A percentile compares a stretch with the other conserved stretches of the same genome.
Evolutionary conservation across 2,329 filamentous ascomycete genomes (phyloP).

Genomic region (Monosporascus sp.): DNA sequence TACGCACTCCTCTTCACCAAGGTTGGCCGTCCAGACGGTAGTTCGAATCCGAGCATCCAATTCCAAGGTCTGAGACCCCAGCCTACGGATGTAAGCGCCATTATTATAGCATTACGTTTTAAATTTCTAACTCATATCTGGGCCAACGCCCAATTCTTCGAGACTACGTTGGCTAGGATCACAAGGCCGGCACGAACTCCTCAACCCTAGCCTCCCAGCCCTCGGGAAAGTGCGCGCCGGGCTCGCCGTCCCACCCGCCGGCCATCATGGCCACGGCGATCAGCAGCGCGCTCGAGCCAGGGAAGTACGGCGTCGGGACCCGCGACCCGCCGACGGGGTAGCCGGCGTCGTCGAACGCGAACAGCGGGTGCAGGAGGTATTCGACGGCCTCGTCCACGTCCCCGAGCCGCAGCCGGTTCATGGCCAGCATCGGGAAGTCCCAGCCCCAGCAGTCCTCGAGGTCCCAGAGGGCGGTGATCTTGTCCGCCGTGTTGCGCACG

Average conservation of each 20-base stretch:
- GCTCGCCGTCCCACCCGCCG: conserved; percentile 47
- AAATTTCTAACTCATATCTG: too few relatives aligned
- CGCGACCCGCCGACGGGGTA: conserved; percentile 46
- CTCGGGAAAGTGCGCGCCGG: conserved; percentile 40
- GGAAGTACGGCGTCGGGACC: conserved; percentile 54
- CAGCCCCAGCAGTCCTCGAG: conserved; percentile 36
- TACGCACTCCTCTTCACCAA: too few relatives aligned
- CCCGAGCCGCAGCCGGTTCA: conserved; percentile 37
- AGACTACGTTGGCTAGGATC: neutral
- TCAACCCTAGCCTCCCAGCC: conserved; percentile 43
- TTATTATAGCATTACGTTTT: too few relatives aligned
- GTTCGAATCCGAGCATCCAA: too few relatives aligned
- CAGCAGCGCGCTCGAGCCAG: conserved; percentile 42
- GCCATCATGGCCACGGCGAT: conserved; percentile 52
- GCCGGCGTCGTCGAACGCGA: conserved; percentile 51
- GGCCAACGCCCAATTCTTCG: neutral
- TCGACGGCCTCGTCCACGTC: conserved; percentile 31
- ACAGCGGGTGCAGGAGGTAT: conserved; percentile 43
- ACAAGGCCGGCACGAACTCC: conserved; percentile 37
- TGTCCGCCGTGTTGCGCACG: conserved; percentile 31
- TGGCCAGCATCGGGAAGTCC: conserved; percentile 40
- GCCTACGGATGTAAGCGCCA: too few relatives aligned
- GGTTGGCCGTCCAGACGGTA: too few relatives aligned
- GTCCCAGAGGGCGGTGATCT: conserved; percentile 33
- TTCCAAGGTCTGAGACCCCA: too few relatives aligned